These are phyloP conservation scores for Zangia roseola DNA, from an alignment of 768 basidiomycete genomes.

Conservation along the genomic window DNA sequence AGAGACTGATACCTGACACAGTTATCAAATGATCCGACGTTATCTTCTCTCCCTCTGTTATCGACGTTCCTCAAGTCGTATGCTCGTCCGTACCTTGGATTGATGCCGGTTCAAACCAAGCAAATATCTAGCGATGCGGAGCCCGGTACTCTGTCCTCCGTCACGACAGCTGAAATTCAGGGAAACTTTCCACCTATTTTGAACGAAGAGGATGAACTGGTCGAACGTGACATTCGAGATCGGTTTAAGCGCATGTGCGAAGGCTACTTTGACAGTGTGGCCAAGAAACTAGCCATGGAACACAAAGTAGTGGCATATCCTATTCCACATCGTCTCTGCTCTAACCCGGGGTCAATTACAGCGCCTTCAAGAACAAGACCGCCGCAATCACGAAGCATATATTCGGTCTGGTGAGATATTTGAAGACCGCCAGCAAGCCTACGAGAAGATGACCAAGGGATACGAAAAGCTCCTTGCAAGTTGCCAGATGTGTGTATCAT, in stretches of 20 bases:
- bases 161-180: slow-evolving; percentile 31
- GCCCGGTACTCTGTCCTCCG: slow-evolving; percentile 51
- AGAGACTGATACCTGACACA: slow-evolving; percentile 33
- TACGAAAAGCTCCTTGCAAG: slow-evolving; percentile 90
- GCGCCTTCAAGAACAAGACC: slow-evolving; percentile 96
- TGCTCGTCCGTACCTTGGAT: slow-evolving; percentile 83
- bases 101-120: slow-evolving; percentile 53
- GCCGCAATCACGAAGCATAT: slow-evolving; percentile 96
- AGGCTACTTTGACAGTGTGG: slow-evolving; percentile 87
- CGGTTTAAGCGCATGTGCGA: slow-evolving; percentile 92
- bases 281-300: slow-evolving; percentile 88
- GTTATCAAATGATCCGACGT: slow-evolving; percentile 84
- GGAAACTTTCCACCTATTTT: slow-evolving; percentile 41
- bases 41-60: slow-evolving; percentile 86
- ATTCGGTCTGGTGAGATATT: slow-evolving; percentile 99
- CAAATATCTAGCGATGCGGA: slow-evolving; percentile 58
- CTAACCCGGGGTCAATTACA: slow-evolving; percentile 31
- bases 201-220: slow-evolving; percentile 67
- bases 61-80: slow-evolving; percentile 94
- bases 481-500: slow-evolving; percentile 74
- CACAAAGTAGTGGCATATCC: slow-evolving; percentile 64
- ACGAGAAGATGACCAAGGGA: slow-evolving; percentile 96
- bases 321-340: not conserved
- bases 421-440: slow-evolving; percentile 97
- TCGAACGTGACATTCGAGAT: slow-evolving; percentile 83